Evolutionary conservation across 345 rosid species (phyloP), one percentile per base, ranked within the genome.

Genomic region (Trapa bicornis): DNA sequence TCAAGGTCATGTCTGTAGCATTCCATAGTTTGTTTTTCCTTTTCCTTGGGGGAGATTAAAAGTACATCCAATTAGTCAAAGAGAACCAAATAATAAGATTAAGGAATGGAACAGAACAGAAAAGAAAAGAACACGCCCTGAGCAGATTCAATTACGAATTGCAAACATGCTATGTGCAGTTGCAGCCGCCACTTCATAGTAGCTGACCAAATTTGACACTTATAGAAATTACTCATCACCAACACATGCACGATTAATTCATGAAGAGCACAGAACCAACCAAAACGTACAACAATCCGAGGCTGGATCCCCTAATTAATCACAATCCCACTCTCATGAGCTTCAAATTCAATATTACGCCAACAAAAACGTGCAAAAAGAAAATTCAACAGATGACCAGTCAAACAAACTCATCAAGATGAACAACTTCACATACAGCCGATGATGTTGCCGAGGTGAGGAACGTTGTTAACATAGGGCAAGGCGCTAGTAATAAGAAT

Each of bases 391-490:
- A 13, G 38, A 47, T 16, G 2, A 9, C 32, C 58, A 29, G 4
- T 29, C 48, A 45, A 45, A 45, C 48, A 45, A 11, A 45, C 48
- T 8, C 35, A 68, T 10, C 14, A 17, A 47, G 67, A 65, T 41
- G 66, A 47, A 47, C 36, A 39, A 42, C 43, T 15, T 53, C 64
- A 67, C 68, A 56, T 78, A 80, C 90, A 72, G 69, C 97, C 98
- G 60, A 93, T 87, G 81, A 93, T 90, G 80, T 93, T 93, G 67
- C 97, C 97, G 56, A 93, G 96, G 64, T 93, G 98, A 72, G 98
- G 98, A 1, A 90, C 92, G 81, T 93, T 93, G 79, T 93, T 93
- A 78, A 93, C 97, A 61, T 90, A 93, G 50, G 98, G 98, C 72
- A 93, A 65, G 45, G 98, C 98, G 72, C 97, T 90, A 64, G 97